A percentile compares a stretch with the other conserved stretches of the same genome.
Evolutionary conservation across 163 green algal genomes (phyloP).

Genomic region (Chlorella variabilis): DNA sequence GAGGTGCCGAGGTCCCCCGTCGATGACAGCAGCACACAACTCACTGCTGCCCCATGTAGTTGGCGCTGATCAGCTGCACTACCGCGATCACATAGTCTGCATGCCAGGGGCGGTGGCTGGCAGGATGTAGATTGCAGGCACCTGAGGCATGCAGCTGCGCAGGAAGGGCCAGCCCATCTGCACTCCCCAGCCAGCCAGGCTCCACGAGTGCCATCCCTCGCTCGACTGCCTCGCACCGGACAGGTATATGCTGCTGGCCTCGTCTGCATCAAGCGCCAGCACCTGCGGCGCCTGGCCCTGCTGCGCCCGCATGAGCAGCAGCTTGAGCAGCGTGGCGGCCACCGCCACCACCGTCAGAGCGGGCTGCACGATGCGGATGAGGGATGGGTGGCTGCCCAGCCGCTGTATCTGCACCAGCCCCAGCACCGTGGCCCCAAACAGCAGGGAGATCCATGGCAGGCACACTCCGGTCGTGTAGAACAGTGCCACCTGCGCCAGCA

Average conservation of each 20-base stretch:
- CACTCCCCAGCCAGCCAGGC: too few relatives aligned
- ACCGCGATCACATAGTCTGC: conserved; percentile 29
- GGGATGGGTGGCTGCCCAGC: conserved; percentile 6
- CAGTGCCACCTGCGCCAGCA: conserved; percentile 13
- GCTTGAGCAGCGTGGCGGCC: conserved; percentile 14
- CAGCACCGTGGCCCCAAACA: conserved; percentile 16
- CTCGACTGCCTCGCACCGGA: too few relatives aligned
- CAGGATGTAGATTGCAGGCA: too few relatives aligned
- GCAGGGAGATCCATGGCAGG: conserved; percentile 29
- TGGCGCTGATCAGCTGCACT: conserved; percentile 15
- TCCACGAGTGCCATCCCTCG: too few relatives aligned
- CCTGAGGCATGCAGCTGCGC: too few relatives aligned
- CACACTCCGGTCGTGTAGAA: conserved; percentile 26
- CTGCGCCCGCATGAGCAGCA: conserved; percentile 11
- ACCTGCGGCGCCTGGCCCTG: not conserved
- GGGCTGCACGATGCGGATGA: not conserved
- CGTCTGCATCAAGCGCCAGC: not conserved
- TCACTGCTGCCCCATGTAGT: conserved; percentile 34
- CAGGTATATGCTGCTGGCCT: not conserved
- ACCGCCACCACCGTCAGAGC: conserved; percentile 12
- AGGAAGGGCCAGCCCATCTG: too few relatives aligned
- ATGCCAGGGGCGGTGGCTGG: too few relatives aligned
- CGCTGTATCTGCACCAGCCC: conserved; percentile 17
- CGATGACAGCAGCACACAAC: too few relatives aligned
- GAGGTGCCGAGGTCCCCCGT: too few relatives aligned